Evolutionary conservation across 1,284 basidiomycete species (phyloP), one percentile per base, ranked within the genome.

Genomic region (Irpex lacteus): DNA sequence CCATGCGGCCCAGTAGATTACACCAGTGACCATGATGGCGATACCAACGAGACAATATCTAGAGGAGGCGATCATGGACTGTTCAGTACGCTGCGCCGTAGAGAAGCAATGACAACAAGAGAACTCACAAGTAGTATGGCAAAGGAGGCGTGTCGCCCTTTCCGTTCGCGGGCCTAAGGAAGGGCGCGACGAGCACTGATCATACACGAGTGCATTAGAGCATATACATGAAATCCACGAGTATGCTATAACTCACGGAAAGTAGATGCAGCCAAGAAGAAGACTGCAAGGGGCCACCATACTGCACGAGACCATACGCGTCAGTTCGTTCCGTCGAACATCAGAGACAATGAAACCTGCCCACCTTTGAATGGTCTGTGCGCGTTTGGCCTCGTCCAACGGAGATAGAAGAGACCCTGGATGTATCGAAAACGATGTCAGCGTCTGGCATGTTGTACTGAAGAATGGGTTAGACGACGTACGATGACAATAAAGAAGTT

Each of bases 31-130:
- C 75, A 87, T 76, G 61, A 86, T 70, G 0, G 70, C 82, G 63
- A 86, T 85, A 4, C 83, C 85, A 4, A 87, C 82, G 2, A 87
- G 75, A 65, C 82, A 84, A 71, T 87, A 85, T 61, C 83, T 84
- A 56, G 1, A 11, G 6, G 40, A 18, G 11, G n/a, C n/a, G 19
- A n/a, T 56, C n/a, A 34, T 19, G 13, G 54, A 11, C 18, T 32
- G 38, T 36, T n/a, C 7, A 32, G 26, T 19, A 19, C 32, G n/a
- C 34, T n/a, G 54, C 8, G n/a, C 34, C 32, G 54, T 18, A 11
- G 18, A 63, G n/a, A 37, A 36, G 5, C 5, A 32, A 26, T 2
- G 26, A 26, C 26, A 38, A 15, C 18, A n/a, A 52, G 13, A 44
- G 18, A 6, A 73, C 81, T 26, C 63, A 86, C 78, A 87, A 69